A percentile compares a stretch with the other conserved stretches of the same genome.
Evolutionary conservation across 148 eudicot species (phyloP).

Genomic region (Heliamphora exappendiculata): DNA sequence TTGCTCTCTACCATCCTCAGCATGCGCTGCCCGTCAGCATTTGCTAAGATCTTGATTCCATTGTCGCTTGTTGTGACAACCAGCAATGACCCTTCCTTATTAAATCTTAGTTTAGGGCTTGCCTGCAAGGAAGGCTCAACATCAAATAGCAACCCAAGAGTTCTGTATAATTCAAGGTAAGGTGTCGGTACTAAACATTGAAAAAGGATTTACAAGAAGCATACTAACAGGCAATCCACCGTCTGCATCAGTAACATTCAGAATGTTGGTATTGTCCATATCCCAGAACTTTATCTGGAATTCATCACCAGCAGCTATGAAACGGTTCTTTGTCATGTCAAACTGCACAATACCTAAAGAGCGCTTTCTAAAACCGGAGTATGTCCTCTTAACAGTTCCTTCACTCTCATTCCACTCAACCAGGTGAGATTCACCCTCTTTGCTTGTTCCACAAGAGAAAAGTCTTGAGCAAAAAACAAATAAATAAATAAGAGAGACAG

Average conservation of each 20-base stretch:
- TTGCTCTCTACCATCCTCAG: conserved; percentile 45
- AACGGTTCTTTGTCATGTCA: conserved; percentile 60
- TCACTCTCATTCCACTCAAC: conserved; percentile 75
- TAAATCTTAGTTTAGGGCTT: conserved; percentile 56
- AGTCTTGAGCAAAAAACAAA: conserved; percentile 47
- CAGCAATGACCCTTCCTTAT: conserved; percentile 56
- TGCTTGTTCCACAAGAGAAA: conserved; percentile 69
- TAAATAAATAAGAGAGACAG: background rate
- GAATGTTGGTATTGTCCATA: conserved; percentile 47
- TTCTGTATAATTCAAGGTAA: background rate
- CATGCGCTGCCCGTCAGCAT: conserved; percentile 53
- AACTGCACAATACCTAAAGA: conserved; percentile 62
- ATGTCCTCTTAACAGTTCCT: conserved; percentile 53
- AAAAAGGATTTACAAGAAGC: background rate
- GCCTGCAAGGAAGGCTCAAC: conserved; percentile 27
- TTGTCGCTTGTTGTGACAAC: conserved; percentile 56
- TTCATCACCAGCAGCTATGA: conserved; percentile 74
- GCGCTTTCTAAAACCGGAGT: conserved; percentile 54
- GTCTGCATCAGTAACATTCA: conserved; percentile 43
- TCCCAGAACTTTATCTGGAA: conserved; percentile 72
- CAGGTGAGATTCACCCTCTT: conserved; percentile 60
- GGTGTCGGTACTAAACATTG: background rate
- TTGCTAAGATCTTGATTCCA: conserved; percentile 52
- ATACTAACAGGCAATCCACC: conserved; percentile 57
- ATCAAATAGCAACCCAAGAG: conserved; percentile 1